Evolutionary conservation across 2,329 filamentous ascomycete genomes (phyloP).

Genomic region (Blastomyces parvus): DNA sequence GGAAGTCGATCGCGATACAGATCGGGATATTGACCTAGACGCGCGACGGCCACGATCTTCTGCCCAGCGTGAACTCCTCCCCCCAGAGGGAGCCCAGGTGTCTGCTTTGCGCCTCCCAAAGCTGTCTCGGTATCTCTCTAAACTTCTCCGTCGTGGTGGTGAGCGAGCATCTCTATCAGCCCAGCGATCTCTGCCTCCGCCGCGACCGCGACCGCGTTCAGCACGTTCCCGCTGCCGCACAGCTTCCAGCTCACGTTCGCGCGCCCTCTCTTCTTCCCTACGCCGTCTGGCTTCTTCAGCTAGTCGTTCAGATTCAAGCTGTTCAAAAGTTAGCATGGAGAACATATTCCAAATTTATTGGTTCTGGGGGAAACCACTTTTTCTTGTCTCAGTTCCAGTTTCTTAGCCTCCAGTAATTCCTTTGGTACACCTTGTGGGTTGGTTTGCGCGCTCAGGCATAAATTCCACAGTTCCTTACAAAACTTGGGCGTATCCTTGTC

Average conservation of each 20-base stretch:
- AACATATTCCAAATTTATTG: conserved; percentile 6
- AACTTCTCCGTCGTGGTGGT: conserved; percentile 40
- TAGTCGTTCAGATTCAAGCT: conserved; percentile 75
- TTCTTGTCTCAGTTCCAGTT: conserved; percentile 85
- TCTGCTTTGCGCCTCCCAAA: conserved; percentile 45
- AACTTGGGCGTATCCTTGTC: conserved; percentile 84
- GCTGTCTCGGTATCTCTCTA: conserved; percentile 35
- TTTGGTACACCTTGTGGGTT: conserved; percentile 88
- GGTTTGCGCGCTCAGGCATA: conserved; percentile 80
- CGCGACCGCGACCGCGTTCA: conserved; percentile 30
- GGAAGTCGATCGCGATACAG: conserved; percentile 25
- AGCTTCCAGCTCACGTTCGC: conserved; percentile 60
- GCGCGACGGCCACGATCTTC: conserved; percentile 31
- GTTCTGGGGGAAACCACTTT: conserved; percentile 51
- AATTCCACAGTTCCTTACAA: conserved; percentile 87
- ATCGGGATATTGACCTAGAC: conserved; percentile 27
- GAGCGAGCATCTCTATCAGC: conserved; percentile 43
- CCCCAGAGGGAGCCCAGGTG: conserved; percentile 46
- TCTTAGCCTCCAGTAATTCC: conserved; percentile 91
- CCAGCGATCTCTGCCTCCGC: conserved; percentile 37
- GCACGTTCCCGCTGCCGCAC: conserved; percentile 50
- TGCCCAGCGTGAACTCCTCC: conserved; percentile 24
- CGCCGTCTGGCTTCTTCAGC: conserved; percentile 64
- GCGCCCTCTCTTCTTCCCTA: conserved; percentile 60
- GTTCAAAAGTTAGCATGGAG: conserved; percentile 9